These are phyloP conservation scores for Xylariales sp. DNA, from an alignment of 2,329 filamentous ascomycete genomes.

Conservation along the genomic window DNA sequence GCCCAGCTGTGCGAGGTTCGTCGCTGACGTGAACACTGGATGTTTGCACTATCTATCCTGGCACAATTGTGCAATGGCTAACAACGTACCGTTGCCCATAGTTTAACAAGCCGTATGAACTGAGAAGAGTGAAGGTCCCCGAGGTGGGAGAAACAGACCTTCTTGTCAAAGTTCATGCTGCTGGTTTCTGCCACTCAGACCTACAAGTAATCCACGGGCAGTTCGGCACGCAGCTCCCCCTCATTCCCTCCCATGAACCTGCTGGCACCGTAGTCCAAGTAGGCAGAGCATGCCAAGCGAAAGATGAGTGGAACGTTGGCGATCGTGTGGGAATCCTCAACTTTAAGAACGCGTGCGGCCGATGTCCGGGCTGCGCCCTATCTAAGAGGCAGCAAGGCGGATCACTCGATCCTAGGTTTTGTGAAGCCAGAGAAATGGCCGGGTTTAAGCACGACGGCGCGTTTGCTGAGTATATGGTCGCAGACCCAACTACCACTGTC, in stretches of 20 bases:
- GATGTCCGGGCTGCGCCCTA: constrained; percentile 22
- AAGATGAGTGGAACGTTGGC: constrained; percentile 24
- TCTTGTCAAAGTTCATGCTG: constrained; percentile 26
- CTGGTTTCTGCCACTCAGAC: constrained; percentile 33
- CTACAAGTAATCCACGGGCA: constrained; percentile 28
- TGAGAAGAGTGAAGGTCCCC: constrained; percentile 16
- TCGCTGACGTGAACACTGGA: neutral
- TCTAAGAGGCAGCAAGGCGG: constrained; percentile 8
- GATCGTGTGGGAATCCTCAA: constrained; percentile 31
- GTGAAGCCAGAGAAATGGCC: constrained; percentile 24
- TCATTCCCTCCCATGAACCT: constrained; percentile 31
- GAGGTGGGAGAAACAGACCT: constrained; percentile 20
- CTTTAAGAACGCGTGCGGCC: constrained; percentile 25
- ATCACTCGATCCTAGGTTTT: constrained; percentile 25
- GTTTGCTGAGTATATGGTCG: constrained; percentile 28
- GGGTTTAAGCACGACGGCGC: constrained; percentile 29
- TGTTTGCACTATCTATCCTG: too few relatives aligned
- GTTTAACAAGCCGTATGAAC: constrained; percentile 24
- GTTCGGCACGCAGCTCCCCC: constrained; percentile 20
- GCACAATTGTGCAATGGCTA: neutral
- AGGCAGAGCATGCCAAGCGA: constrained; percentile 15
- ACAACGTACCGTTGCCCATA: constrained; percentile 9
- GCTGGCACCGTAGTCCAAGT: constrained; percentile 25
- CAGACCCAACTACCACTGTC: constrained; percentile 24
- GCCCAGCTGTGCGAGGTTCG: constrained; percentile 4